phyloP scores from a whole-genome alignment of 2,329 filamentous ascomycete genomes.

The Geosmithia flava region DNA sequence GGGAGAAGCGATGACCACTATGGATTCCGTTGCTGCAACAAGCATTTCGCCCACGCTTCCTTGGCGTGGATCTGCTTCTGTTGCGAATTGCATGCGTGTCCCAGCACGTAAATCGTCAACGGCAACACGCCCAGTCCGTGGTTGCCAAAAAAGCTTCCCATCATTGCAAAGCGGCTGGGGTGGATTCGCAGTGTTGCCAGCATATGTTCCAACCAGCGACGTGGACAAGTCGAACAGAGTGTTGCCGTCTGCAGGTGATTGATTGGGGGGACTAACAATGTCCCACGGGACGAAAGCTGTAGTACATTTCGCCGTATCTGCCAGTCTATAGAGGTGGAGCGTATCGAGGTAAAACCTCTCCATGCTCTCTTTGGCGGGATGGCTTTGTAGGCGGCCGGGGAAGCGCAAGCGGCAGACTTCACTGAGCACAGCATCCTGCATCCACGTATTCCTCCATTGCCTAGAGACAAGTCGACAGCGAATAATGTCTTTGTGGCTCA shows the following conservation, averaged over 20 bases:
- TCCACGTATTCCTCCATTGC: conserved; percentile 3
- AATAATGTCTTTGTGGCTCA: conserved; percentile 1
- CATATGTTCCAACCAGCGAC: not conserved
- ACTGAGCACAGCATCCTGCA: not conserved
- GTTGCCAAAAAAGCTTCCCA: not conserved
- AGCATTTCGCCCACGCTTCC: not conserved
- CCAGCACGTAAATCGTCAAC: not conserved
- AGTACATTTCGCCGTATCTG: not conserved
- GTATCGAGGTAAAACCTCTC: not conserved
- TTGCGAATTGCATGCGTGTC: not conserved
- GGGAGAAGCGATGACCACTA: not conserved
- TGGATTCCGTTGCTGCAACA: not conserved
- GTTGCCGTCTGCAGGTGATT: not conserved
- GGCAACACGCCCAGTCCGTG: not conserved
- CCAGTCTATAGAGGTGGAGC: not conserved
- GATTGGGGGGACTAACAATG: not conserved
- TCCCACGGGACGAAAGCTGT: not conserved
- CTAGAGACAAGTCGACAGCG: conserved; percentile 3
- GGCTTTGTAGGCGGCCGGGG: not conserved
- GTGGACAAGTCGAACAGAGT: not conserved
- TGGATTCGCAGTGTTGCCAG: not conserved
- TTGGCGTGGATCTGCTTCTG: not conserved
- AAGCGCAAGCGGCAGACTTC: conserved; percentile 1
- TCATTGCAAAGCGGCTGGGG: not conserved
- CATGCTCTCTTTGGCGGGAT: not conserved